Conservation (phyloP, 495 filamentous ascomycete species). For the Penicillium manginii region DNA sequence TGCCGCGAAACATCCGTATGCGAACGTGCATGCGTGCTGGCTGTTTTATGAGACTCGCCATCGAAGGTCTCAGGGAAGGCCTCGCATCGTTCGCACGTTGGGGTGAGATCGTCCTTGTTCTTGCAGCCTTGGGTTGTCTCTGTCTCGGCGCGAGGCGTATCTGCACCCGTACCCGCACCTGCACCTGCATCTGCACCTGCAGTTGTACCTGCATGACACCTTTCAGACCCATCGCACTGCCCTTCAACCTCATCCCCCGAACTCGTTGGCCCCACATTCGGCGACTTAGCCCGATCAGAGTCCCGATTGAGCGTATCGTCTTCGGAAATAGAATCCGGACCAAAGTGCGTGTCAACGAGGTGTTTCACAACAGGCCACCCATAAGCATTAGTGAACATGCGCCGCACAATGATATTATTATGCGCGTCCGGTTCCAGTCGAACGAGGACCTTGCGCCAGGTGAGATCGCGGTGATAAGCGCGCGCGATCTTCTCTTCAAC, state of each 20-base stretch:
- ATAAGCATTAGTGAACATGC: constrained; percentile 96
- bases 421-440: constrained; percentile 95
- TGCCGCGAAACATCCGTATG: constrained; percentile 28
- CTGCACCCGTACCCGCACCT: not conserved
- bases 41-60: constrained; percentile 5
- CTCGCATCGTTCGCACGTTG: too few species aligned
- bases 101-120: too few species aligned
- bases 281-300: constrained; percentile 53
- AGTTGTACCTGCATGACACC: constrained; percentile 5
- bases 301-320: constrained; percentile 60
- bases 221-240: constrained; percentile 27
- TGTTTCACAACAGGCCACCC: constrained; percentile 97
- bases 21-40: constrained; percentile 16
- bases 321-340: constrained; percentile 61
- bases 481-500: constrained; percentile 97
- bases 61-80: too few species aligned
- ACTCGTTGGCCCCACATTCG: constrained; percentile 33
- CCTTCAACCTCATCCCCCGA: constrained; percentile 54
- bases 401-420: constrained; percentile 95
- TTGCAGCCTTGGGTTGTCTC: too few species aligned
- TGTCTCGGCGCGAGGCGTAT: too few species aligned
- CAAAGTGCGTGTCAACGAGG: constrained; percentile 90
- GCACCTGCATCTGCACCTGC: not conserved
- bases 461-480: constrained; percentile 86
- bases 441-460: constrained; percentile 96